Percentiles rank a stretch among this genome's conserved stretches.
These are phyloP conservation scores for Camellia japonica DNA, from an alignment of 148 eudicot species.

Conservation along the genomic window DNA sequence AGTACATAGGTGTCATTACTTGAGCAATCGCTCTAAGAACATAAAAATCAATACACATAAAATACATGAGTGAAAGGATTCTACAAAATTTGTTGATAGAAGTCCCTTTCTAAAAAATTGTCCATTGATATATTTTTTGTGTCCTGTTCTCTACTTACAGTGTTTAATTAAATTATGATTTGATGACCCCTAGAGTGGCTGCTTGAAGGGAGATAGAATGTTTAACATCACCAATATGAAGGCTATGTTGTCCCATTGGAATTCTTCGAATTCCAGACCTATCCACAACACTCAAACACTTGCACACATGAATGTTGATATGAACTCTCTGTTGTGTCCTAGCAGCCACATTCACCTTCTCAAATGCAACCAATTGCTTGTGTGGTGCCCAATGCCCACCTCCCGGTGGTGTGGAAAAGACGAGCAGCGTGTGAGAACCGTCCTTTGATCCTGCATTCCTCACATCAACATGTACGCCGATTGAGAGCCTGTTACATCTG, in stretches of 20 bases:
- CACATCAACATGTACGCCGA: conserved; percentile 51
- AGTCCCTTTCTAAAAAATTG: no score
- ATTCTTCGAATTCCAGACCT: conserved; percentile 64
- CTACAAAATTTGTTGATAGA: no score
- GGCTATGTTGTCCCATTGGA: conserved; percentile 67
- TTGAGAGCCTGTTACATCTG: conserved; percentile 50
- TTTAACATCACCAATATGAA: conserved; percentile 59
- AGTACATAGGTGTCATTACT: no score
- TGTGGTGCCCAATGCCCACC: conserved; percentile 62
- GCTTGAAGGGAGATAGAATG: conserved; percentile 61
- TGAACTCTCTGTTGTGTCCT: conserved; percentile 44
- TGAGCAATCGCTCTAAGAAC: no score
- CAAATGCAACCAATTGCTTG: conserved; percentile 71
- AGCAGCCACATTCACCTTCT: conserved; percentile 57
- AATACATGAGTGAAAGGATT: no score
- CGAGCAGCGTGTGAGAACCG: conserved; percentile 75
- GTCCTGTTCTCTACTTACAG: no score
- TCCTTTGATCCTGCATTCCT: conserved; percentile 59
- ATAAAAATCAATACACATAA: no score
- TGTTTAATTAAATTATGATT: conserved; percentile 21
- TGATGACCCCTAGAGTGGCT: conserved; percentile 43
- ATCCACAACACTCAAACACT: conserved; percentile 75
- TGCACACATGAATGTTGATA: conserved; percentile 69
- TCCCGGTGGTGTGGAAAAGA: conserved; percentile 62
- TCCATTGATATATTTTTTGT: no score